Base-by-base conservation (phyloP, 192 early-diverging fungal genomes). In the Fimicolochytrium jonesii region DNA sequence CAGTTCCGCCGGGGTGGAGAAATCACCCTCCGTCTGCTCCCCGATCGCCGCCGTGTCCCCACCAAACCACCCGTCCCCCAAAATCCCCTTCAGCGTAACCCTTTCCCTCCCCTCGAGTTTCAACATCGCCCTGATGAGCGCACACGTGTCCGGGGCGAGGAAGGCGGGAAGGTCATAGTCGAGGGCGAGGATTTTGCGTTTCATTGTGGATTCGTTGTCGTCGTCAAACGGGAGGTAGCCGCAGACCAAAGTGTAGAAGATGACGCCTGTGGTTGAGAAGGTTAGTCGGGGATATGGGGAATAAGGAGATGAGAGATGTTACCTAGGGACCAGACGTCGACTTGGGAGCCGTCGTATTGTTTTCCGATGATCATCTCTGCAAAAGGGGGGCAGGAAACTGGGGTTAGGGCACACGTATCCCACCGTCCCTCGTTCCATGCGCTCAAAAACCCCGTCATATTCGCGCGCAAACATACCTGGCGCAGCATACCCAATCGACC, bases 91-190 rank as follows among this genome's bases (percentile, higher is more conserved):
- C 20, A 90, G 76, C 6, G 81, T 68, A 6, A 83, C 71, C 33
- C 90, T 80, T 18, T 89, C 77, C 7, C 61, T 64, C 4, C 88
- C 86, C n/a, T 90, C 78, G 11, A 78, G 61, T 62, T 86, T 76
- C 28, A 92, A 72, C 39, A 92, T 87, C 43, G 72, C 46, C 31
- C 64, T 56, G 25, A 92, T 84, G 28, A 92, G 77, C 64, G 87
- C 78, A 30, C 72, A 77, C 13, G 75, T 75, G 43, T 84, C 83
- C 85, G 23, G 33, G 41, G 39, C 18, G 20, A 86, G 70, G 22
- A 87, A 86, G 15, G 62, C 67, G 0, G 89, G 86, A 25, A 92
- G 75, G 43, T 81, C 78, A 69, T 89, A 92, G 51, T 91, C 86
- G 9, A 88, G 70, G 30, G 84, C 74, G 35, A 83, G 62, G 25